phyloP scores from a whole-genome alignment of 371 early-diverging fungal species.

The Mortierella sp. region DNA sequence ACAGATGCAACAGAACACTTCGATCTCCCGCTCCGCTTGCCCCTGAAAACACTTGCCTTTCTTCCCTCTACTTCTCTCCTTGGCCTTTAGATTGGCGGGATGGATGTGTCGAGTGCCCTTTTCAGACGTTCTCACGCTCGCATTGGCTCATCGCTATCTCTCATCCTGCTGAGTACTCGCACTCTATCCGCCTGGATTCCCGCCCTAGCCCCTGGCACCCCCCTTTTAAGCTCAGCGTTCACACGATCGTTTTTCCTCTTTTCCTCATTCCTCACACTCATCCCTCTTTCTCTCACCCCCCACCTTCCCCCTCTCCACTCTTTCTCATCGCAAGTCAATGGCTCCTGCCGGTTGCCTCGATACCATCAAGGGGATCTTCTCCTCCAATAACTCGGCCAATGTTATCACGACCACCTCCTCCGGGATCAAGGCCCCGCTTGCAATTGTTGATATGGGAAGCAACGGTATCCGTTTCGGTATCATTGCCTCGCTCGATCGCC shows the following conservation, averaged over 20 bases:
- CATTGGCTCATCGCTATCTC: too few species aligned
- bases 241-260: background rate
- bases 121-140: too few species aligned
- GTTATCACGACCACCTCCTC: constrained; percentile 3
- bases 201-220: too few species aligned
- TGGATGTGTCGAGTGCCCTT: too few species aligned
- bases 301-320: background rate
- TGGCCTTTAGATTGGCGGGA: too few species aligned
- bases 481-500: constrained; percentile 63
- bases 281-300: background rate
- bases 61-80: too few species aligned
- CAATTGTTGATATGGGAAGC: constrained; percentile 76
- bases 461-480: constrained; percentile 77
- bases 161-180: too few species aligned
- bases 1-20: too few species aligned
- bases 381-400: constrained; percentile 9
- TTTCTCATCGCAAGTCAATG: constrained; percentile 1
- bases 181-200: too few species aligned
- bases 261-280: constrained; percentile 1
- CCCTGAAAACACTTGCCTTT: too few species aligned
- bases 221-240: background rate
- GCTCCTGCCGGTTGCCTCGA: constrained; percentile 38
- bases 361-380: constrained; percentile 36
- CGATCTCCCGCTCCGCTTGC: too few species aligned
- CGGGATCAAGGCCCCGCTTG: constrained; percentile 60